Percentiles rank a stretch among this genome's conserved stretches.
phyloP scores from a whole-genome alignment of 345 rosid genomes.

The Eucalyptus paniculata region DNA sequence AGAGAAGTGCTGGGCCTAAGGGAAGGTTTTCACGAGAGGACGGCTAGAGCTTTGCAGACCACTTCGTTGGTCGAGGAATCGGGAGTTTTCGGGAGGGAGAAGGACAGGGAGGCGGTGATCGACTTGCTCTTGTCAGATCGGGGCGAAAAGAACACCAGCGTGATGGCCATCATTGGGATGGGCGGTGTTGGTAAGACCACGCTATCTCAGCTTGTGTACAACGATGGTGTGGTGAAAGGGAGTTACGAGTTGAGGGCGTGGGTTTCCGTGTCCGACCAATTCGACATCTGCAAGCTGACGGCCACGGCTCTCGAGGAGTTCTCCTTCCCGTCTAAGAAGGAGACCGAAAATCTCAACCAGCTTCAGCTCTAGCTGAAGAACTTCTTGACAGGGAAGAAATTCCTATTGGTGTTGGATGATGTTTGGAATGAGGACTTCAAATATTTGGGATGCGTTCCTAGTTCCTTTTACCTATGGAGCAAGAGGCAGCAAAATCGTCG shows the following conservation, averaged over 20 bases:
- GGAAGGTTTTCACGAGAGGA: not conserved
- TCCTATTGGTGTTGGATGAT: conserved; percentile 25
- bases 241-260: not conserved
- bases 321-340: no score
- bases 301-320: not conserved
- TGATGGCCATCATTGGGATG: conserved; percentile 4
- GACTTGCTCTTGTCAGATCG: not conserved
- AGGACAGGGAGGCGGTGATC: not conserved
- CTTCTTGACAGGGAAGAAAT: conserved; percentile 11
- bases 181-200: conserved; percentile 16
- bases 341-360: not conserved
- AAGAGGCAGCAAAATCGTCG: not conserved
- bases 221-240: not conserved
- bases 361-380: not conserved
- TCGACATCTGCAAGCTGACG: not conserved
- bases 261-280: conserved; percentile 6
- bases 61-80: conserved; percentile 1
- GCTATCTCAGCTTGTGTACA: conserved; percentile 1
- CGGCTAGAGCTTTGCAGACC: not conserved
- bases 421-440: conserved; percentile 13
- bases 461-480: not conserved
- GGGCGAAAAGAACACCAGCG: not conserved
- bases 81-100: not conserved
- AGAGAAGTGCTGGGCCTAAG: not conserved
- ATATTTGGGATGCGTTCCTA: not conserved